Evolutionary conservation across 257 asterid genomes (phyloP), one percentile per base, ranked within the genome.

Genomic region (Gentiana straminea): DNA sequence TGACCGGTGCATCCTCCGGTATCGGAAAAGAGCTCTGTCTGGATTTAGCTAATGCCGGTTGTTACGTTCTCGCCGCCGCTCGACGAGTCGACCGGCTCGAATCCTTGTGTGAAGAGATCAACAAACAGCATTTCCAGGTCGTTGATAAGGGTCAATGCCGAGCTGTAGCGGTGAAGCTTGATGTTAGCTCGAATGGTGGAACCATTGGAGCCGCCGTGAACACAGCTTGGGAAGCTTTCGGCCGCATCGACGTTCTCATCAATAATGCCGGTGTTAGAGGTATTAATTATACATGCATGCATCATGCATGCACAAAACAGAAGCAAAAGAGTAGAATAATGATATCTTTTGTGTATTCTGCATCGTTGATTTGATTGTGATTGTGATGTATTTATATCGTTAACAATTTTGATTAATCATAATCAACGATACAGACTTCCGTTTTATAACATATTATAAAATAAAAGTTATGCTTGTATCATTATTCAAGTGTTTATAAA

Each of bases 181-280:
- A 83, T 49, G 47, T 83, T 54, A 41, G 65, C 54, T 73, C 73
- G 2, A 43, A 55, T 33, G 84, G 70, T 33, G 13, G 69, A 10
- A 50, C 57, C 0, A 69, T 83, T 7, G 72, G 61, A 54, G 73
- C 66, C 5, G 49, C 78, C 0, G 83, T 75, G 62, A 54, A 62
- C 53, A 75, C 58, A 60, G 87, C 84, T 51, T 79, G 91, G 87
- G 70, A 62, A 38, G 78, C 76, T 1, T 82, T 77, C 53, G 89
- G 86, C 1, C 56, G 55, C 35, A 79, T 82, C 48, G 77, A 79
- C 55, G 80, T 55, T 49, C 64, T 81, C 66, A 61, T 81, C 57
- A 81, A 81, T 53, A 81, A 81, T 5, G 86, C 86, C 24, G 86
- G 82, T 33, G 3, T 81, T 51, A 69, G 84, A 77, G 87, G 84